Base-by-base conservation (phyloP, 208 protist species). In the Wallacemonas sp. region DNA sequence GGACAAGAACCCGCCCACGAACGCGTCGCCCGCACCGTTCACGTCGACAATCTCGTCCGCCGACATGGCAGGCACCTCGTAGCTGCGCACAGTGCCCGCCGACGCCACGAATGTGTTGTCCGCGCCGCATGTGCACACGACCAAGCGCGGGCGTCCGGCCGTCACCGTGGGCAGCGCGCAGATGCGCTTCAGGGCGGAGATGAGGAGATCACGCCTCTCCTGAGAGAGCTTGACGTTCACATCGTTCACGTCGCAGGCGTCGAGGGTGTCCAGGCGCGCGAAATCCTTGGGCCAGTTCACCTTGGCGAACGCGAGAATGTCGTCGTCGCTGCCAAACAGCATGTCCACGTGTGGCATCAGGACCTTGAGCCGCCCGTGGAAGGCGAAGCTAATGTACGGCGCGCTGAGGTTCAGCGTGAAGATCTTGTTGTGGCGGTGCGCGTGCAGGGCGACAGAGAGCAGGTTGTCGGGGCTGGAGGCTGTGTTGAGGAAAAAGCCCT, bases 21-120 rank as follows among this genome's bases (percentile, higher is more conserved):
- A 99, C n/a, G 92, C 84, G 70, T 99, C 98, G 38, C 98, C 98
- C 26, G 98, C 98, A 64, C 97, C 98, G 69, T 99, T 99, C 23
- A 92, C 77, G 68, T 99, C 98, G 16, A 98, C 92, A 57, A 99
- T 98, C n/a, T 98, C 72, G 29, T 88, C 79, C 0, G 45, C 22
- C 18, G 59, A 28, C 52, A 99, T 80, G 2, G 49, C 26, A 12
- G 79, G 71, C 20, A 88, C 87, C 23, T 71, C 26, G 64, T 73
- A 74, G 76, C 69, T 67, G 26, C 59, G 70, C 68, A 93, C 59
- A 32, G 52, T 55, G 49, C 76, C 63, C n/a, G 59, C 67, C 61
- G 49, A 64, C n/a, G 76, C 71, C 20, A 99, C 84, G 39, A 97
- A 41, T n/a, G 97, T 98, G 20, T 76, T 52, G 28, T 94, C 70